Evolutionary conservation across 164 flowering plant genomes (phyloP).

Genomic region (Akebia trifoliata): DNA sequence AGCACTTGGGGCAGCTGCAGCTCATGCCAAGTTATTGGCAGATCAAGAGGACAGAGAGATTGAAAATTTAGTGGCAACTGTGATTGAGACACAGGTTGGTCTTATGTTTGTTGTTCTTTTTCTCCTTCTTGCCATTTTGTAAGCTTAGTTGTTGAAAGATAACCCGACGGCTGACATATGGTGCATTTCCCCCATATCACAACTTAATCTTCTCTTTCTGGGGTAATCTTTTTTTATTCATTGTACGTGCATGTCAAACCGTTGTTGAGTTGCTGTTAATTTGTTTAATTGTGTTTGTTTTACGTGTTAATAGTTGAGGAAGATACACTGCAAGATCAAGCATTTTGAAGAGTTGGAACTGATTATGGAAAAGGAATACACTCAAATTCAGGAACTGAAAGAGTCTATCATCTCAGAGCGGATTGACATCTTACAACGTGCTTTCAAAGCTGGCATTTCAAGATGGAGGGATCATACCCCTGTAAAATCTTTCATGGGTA

Average conservation of each 20-base stretch:
- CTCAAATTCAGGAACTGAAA: constrained; percentile 46
- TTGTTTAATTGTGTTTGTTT: not conserved
- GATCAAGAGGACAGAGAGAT: constrained; percentile 86
- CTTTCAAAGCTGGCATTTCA: constrained; percentile 43
- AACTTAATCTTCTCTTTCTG: not conserved
- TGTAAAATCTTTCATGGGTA: constrained; percentile 17
- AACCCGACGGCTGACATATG: not conserved
- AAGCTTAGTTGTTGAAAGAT: not conserved
- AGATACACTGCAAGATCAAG: constrained; percentile 59
- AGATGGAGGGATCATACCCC: constrained; percentile 46
- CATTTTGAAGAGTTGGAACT: constrained; percentile 59
- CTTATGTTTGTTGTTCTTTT: not conserved
- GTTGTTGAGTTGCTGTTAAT: not conserved
- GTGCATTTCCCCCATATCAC: not conserved
- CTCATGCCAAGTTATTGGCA: constrained; percentile 77
- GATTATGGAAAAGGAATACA: constrained; percentile 68
- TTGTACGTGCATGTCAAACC: not conserved
- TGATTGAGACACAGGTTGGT: constrained; percentile 78
- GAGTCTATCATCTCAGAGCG: constrained; percentile 49
- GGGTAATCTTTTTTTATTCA: not conserved
- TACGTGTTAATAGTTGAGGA: constrained; percentile 46
- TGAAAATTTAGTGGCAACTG: constrained; percentile 56
- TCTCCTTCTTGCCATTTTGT: not conserved
- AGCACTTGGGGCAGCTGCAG: constrained; percentile 91
- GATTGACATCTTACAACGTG: constrained; percentile 35